A percentile compares a stretch with the other conserved stretches of the same genome.
Conservation (phyloP, 345 rosid species). For the Dipteronia dyeriana region DNA sequence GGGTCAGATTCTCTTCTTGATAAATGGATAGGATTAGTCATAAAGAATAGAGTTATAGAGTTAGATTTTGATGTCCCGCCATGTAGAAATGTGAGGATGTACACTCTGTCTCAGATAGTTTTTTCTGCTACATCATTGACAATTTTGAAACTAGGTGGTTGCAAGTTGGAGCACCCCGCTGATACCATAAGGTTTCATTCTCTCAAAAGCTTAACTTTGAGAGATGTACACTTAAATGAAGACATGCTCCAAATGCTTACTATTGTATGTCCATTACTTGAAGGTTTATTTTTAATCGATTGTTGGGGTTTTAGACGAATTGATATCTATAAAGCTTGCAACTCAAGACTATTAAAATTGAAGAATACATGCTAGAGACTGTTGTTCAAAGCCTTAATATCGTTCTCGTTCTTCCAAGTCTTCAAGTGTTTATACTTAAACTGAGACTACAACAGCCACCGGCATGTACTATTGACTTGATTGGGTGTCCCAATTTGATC, state of each 20-base stretch:
- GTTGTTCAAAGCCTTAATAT: conserved; percentile 1
- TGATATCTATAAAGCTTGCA: neutral
- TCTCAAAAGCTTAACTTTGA: no score
- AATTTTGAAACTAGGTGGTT: neutral
- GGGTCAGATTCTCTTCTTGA: neutral
- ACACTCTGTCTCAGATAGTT: neutral
- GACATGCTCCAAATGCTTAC: neutral
- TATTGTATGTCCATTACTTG: neutral
- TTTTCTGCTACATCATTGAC: neutral
- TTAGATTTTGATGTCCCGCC: neutral
- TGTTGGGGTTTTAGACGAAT: neutral
- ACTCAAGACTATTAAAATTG: neutral
- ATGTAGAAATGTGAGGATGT: neutral
- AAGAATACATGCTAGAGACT: no score
- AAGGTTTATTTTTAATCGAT: neutral
- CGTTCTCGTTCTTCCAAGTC: neutral
- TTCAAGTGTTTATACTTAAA: neutral
- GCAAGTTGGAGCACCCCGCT: neutral
- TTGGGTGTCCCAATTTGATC: no score
- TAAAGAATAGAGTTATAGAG: neutral
- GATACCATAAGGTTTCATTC: neutral
- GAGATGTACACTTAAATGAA: no score
- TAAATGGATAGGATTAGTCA: neutral
- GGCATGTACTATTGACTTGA: no score
- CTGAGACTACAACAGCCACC: no score